phyloP scores from a whole-genome alignment of 345 rosid species.

The Theobroma cacao region DNA sequence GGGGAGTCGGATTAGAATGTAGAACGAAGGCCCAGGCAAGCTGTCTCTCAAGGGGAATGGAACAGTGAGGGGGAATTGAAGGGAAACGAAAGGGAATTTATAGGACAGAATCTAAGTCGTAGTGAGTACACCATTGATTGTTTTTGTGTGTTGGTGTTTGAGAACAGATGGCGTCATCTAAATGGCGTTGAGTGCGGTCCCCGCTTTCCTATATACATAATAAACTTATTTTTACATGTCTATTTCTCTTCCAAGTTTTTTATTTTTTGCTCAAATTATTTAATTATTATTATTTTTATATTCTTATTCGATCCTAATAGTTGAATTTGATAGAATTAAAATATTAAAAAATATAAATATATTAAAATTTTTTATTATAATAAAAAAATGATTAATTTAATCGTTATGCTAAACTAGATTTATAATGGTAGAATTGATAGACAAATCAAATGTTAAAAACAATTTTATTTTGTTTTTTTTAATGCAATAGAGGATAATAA shows the following conservation, averaged over 20 bases:
- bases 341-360: too few species aligned
- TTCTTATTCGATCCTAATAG: neutral
- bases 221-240: slow-evolving; percentile 11
- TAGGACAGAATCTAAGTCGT: slow-evolving; percentile 34
- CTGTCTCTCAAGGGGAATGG: too few species aligned
- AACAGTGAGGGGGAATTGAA: slow-evolving; percentile 11
- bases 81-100: slow-evolving; percentile 7
- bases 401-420: too few species aligned
- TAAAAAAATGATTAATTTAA: too few species aligned
- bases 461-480: too few species aligned
- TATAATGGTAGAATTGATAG: too few species aligned
- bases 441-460: too few species aligned
- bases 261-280: slow-evolving; percentile 10
- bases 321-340: neutral
- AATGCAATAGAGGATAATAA: too few species aligned
- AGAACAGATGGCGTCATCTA: slow-evolving; percentile 35
- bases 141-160: slow-evolving; percentile 13
- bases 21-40: neutral
- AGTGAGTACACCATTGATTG: slow-evolving; percentile 23
- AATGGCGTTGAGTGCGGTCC: slow-evolving; percentile 28
- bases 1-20: neutral
- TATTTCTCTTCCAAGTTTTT: slow-evolving; percentile 26
- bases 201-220: too few species aligned
- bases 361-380: too few species aligned
- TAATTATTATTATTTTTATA: neutral